These are phyloP conservation scores for Beauveria pseudobassiana DNA, from an alignment of 2,329 filamentous ascomycete species.

Conservation along the genomic window DNA sequence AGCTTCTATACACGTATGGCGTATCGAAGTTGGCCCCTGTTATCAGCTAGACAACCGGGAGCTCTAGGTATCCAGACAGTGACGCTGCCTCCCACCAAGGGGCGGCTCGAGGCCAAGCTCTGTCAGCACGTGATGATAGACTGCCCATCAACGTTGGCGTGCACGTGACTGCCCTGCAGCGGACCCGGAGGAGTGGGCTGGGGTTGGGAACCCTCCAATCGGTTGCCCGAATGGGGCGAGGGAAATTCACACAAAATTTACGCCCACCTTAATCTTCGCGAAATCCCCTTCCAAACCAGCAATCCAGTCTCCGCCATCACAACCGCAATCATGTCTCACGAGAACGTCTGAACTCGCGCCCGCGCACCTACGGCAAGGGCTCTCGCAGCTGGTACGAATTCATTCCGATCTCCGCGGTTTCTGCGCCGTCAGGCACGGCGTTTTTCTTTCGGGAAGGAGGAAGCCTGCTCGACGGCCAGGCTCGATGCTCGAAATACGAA, in stretches of 20 bases:
- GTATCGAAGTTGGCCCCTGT: constrained; percentile 5
- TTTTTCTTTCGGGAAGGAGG: background rate
- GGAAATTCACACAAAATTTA: constrained; percentile 34
- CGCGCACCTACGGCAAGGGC: constrained; percentile 96
- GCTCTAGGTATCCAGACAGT: background rate
- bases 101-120: background rate
- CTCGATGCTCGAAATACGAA: constrained; percentile 20
- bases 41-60: background rate
- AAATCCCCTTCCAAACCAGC: constrained; percentile 25
- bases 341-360: constrained; percentile 99
- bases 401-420: background rate
- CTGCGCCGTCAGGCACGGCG: background rate
- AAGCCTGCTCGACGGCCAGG: background rate
- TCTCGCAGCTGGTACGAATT: constrained; percentile 76
- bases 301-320: constrained; percentile 20
- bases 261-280: constrained; percentile 26
- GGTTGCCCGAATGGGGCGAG: constrained; percentile 22
- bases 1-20: constrained; percentile 9
- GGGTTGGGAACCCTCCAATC: constrained; percentile 32
- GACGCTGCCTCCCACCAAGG: background rate
- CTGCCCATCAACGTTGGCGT: background rate
- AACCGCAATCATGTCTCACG: constrained; percentile 59
- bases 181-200: constrained; percentile 18
- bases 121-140: constrained; percentile 18
- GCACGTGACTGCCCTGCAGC: constrained; percentile 15